Percentiles rank a stretch among this genome's conserved stretches.
These are phyloP conservation scores for Aspergillus brunneoviolaceus DNA, from an alignment of 2,329 filamentous ascomycete genomes.

Conservation along the genomic window DNA sequence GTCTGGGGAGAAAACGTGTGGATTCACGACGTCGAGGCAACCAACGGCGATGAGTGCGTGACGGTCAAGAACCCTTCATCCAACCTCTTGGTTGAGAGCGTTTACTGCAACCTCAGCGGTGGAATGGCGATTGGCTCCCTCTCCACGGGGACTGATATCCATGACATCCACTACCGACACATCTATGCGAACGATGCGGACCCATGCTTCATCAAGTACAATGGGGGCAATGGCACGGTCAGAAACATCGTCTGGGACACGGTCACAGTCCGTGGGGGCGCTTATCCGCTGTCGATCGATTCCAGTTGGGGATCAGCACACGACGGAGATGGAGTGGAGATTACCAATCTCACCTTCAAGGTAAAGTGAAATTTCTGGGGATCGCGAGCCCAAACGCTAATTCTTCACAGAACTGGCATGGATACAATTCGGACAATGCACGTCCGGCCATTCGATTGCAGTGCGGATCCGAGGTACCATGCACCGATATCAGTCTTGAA, in stretches of 20 bases:
- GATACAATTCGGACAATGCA: background rate
- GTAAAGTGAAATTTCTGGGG: too few relatives aligned
- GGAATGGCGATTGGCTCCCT: slow-evolving; percentile 1
- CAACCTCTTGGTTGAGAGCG: background rate
- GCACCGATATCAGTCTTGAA: background rate
- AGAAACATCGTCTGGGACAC: background rate
- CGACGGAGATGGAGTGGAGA: background rate
- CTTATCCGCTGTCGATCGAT: background rate
- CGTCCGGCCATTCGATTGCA: background rate
- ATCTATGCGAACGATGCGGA: background rate
- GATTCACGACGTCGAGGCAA: slow-evolving; percentile 23
- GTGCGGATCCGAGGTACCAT: background rate
- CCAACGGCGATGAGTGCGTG: slow-evolving; percentile 22
- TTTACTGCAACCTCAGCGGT: background rate
- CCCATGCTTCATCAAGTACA: background rate
- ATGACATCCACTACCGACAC: background rate
- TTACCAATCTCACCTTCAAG: background rate
- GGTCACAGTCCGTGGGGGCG: background rate
- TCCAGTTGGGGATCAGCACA: background rate
- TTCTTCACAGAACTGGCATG: background rate
- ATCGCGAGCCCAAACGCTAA: too few relatives aligned
- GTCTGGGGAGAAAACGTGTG: slow-evolving; percentile 24
- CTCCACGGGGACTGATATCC: background rate
- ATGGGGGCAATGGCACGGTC: background rate
- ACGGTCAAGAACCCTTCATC: background rate